phyloP scores from a whole-genome alignment of 2,329 filamentous ascomycete species.

The Aspergillus ustus region DNA sequence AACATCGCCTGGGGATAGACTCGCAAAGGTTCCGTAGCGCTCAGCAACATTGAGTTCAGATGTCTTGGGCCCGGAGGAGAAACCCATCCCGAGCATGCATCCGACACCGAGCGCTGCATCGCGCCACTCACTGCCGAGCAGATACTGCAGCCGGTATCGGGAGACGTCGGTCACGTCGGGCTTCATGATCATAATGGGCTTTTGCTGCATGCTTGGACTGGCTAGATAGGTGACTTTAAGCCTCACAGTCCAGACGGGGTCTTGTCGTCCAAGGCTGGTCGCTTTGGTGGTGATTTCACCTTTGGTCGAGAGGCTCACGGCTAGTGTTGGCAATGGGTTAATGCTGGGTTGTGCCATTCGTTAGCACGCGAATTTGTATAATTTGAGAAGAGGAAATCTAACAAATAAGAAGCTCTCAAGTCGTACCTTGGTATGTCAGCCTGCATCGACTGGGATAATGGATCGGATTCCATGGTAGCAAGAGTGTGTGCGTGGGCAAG shows the following conservation, averaged over 20 bases:
- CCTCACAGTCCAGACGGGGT: neutral
- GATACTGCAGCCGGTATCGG: neutral
- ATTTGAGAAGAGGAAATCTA: neutral
- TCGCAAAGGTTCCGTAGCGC: neutral
- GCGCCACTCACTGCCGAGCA: neutral
- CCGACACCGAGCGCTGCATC: neutral
- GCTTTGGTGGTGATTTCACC: neutral
- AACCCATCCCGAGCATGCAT: neutral
- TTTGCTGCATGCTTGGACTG: neutral
- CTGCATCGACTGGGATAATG: neutral
- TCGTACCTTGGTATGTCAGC: neutral
- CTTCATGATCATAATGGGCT: neutral
- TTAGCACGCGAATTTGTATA: neutral
- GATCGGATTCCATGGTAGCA: neutral
- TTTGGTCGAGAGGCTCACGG: neutral
- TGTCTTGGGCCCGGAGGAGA: neutral
- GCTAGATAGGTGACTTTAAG: neutral
- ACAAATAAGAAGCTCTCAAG: too few species aligned
- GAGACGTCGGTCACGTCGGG: neutral
- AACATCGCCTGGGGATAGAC: neutral
- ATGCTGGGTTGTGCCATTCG: neutral
- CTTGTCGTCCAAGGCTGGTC: neutral
- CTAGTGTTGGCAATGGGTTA: neutral
- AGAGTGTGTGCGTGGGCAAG: too few species aligned
- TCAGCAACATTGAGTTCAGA: neutral